phyloP scores from a whole-genome alignment of 108 stramenopile genomes.

The Asterionellopsis glacialis region DNA sequence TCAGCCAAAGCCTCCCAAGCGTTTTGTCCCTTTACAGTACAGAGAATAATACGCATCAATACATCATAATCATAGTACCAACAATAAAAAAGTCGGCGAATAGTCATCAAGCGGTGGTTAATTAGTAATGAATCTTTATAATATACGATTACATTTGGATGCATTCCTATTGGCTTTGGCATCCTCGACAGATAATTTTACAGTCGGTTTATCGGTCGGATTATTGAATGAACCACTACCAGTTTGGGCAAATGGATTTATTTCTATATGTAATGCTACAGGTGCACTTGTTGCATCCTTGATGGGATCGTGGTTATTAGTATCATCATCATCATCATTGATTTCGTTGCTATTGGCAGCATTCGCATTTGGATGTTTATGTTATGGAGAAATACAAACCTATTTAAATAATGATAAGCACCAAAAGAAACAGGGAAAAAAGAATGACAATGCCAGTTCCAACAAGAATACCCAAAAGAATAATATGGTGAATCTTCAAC shows the following conservation, averaged over 20 bases:
- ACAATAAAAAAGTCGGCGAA: too few relatives aligned
- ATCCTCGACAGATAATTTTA: slow-evolving; percentile 47
- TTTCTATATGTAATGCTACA: slow-evolving; percentile 34
- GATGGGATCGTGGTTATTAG: neutral
- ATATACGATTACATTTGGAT: slow-evolving; percentile 12
- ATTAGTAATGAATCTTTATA: too few relatives aligned
- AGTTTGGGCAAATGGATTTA: slow-evolving; percentile 20
- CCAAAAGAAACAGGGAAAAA: neutral
- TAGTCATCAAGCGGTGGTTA: too few relatives aligned
- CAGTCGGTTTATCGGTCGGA: slow-evolving; percentile 33
- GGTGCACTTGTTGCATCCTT: slow-evolving; percentile 27
- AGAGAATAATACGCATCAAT: too few relatives aligned
- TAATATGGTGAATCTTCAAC: too few relatives aligned
- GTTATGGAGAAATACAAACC: slow-evolving; percentile 5
- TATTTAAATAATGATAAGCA: neutral
- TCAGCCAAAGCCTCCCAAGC: too few relatives aligned
- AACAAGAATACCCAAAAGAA: neutral
- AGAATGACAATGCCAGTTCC: neutral
- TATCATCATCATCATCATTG: slow-evolving; percentile 4
- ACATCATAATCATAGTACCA: too few relatives aligned
- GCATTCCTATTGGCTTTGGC: slow-evolving; percentile 34
- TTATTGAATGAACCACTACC: slow-evolving; percentile 9
- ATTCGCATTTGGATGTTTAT: slow-evolving; percentile 16
- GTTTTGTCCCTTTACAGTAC: too few relatives aligned
- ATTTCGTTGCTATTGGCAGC: slow-evolving; percentile 15